These are phyloP conservation scores for Hypoxylon sp. DNA, from an alignment of 2,329 filamentous ascomycete genomes.

Conservation along the genomic window DNA sequence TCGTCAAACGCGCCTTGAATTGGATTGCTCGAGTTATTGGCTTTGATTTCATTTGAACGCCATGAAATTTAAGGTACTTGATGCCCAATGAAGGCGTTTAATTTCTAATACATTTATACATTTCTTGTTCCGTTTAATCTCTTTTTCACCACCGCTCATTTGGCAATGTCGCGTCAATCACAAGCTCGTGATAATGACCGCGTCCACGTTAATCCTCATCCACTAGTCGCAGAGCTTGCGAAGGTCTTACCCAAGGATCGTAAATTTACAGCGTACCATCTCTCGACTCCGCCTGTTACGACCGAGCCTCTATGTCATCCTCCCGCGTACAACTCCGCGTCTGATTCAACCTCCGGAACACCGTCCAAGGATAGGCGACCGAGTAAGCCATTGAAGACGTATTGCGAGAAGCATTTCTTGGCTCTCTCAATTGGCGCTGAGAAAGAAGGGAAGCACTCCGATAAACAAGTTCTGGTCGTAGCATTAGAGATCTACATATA, in stretches of 20 bases:
- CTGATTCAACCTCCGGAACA: conserved; percentile 20
- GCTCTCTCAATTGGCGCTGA: conserved; percentile 62
- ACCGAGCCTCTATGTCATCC: conserved; percentile 84
- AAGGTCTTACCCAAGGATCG: conserved; percentile 66
- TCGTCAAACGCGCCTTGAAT: conserved; percentile 29
- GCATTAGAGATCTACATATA: conserved; percentile 92
- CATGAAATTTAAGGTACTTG: conserved; percentile 15
- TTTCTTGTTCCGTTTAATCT: neutral
- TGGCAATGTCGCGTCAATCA: conserved; percentile 37
- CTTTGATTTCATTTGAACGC: neutral
- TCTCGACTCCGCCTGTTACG: conserved; percentile 84
- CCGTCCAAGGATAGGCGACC: conserved; percentile 71
- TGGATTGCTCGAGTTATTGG: neutral
- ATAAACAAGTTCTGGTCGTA: conserved; percentile 75
- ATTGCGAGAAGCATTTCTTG: conserved; percentile 85
- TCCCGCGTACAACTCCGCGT: conserved; percentile 67
- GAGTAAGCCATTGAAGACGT: conserved; percentile 67
- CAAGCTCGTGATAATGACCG: conserved; percentile 31
- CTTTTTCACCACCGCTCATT: neutral
- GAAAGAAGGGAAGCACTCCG: conserved; percentile 29
- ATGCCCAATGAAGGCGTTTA: conserved; percentile 24
- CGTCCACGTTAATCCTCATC: conserved; percentile 44
- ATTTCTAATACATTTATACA: neutral
- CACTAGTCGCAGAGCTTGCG: conserved; percentile 59
- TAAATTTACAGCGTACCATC: conserved; percentile 81